These are phyloP conservation scores for Coniochaeta sp. DNA, from an alignment of 2,329 filamentous ascomycete species.

Conservation along the genomic window DNA sequence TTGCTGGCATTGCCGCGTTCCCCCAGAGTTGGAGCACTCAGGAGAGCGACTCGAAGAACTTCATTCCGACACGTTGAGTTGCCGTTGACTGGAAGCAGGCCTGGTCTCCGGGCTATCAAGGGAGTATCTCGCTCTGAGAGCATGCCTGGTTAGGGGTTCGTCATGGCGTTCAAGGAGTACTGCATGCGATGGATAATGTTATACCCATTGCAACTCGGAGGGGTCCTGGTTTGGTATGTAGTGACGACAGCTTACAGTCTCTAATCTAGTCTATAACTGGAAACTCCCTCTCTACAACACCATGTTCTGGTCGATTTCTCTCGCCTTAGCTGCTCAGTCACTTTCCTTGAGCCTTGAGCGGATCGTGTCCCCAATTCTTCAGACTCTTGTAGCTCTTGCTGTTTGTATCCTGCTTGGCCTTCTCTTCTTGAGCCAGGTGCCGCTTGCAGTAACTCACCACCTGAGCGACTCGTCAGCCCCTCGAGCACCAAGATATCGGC, in stretches of 20 bases:
- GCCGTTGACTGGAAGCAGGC: background rate
- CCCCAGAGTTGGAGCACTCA: conserved; percentile 63
- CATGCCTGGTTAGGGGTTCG: background rate
- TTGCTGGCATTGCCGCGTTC: conserved; percentile 73
- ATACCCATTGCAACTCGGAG: background rate
- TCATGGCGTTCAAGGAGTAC: background rate
- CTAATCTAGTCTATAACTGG: background rate
- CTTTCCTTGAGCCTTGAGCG: conserved; percentile 20
- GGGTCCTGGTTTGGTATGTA: background rate
- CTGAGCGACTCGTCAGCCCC: conserved; percentile 4
- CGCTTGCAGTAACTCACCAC: conserved; percentile 52
- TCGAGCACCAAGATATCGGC: too few species aligned
- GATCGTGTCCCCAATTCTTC: conserved; percentile 47
- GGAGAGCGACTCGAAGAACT: conserved; percentile 53
- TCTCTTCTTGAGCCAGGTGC: conserved; percentile 51
- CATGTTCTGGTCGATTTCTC: background rate
- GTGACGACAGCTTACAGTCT: background rate
- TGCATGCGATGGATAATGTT: background rate
- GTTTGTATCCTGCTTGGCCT: conserved; percentile 34
- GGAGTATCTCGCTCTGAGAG: too few species aligned
- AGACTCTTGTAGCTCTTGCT: conserved; percentile 38
- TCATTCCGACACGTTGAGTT: background rate
- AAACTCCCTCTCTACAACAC: background rate
- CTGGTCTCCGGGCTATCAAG: too few species aligned
- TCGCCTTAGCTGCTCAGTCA: background rate